Conservation (phyloP, 371 early-diverging fungal genomes). For the Mucor mucedo region DNA sequence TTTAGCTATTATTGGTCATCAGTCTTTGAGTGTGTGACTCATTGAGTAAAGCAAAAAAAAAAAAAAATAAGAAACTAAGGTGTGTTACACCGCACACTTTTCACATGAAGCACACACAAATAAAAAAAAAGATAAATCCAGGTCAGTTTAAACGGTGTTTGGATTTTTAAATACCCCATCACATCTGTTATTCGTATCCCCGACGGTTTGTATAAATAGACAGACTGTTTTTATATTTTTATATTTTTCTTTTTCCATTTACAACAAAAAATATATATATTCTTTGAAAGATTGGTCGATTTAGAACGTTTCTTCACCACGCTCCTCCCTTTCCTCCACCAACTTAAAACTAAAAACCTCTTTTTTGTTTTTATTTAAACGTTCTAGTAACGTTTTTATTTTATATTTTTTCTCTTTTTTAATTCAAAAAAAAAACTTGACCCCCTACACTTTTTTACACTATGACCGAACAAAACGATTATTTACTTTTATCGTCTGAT, state of each 20-base stretch:
- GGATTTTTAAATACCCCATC: neutral
- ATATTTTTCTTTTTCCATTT: neutral
- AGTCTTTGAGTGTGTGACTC: neutral
- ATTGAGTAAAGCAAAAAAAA: neutral
- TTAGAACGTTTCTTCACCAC: neutral
- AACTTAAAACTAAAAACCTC: conserved; percentile 24
- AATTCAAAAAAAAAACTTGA: conserved; percentile 1
- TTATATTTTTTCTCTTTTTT: conserved; percentile 28
- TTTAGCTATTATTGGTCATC: conserved; percentile 9
- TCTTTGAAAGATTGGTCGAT: conserved; percentile 12
- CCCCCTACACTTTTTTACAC: neutral
- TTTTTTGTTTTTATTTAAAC: conserved; percentile 33
- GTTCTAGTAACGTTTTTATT: conserved; percentile 26
- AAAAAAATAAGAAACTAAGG: neutral
- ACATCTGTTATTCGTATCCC: too few relatives aligned
- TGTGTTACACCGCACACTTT: neutral
- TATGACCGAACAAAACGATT: conserved; percentile 38
- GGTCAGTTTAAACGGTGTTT: neutral
- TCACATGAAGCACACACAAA: neutral
- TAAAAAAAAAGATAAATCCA: neutral
- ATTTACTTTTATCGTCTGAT: conserved; percentile 28
- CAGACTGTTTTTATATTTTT: neutral
- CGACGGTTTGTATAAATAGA: too few relatives aligned
- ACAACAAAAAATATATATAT: neutral
- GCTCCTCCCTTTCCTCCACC: neutral